A percentile compares a stretch with the other conserved stretches of the same genome.
phyloP scores from a whole-genome alignment of 805 yeast genomes.

The Barnettozyma californica region DNA sequence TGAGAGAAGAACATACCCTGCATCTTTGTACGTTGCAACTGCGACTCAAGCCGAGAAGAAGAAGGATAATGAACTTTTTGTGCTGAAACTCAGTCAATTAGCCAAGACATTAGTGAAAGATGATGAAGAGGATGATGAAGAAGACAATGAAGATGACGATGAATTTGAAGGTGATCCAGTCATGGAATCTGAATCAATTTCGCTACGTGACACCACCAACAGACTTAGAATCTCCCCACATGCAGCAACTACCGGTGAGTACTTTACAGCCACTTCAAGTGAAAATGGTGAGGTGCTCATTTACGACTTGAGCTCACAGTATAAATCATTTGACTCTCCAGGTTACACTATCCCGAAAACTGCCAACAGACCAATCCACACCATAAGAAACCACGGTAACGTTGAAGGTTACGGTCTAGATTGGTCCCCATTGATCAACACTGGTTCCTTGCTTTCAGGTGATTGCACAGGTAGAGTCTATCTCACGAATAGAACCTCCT shows the following conservation, averaged over 20 bases:
- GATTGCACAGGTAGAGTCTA: conserved; percentile 82
- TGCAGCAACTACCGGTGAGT: conserved; percentile 68
- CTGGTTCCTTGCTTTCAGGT: conserved; percentile 84
- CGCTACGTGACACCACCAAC: conserved; percentile 80
- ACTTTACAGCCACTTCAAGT: conserved; percentile 79
- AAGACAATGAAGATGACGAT: conserved; percentile 68
- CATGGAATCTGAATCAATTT: conserved; percentile 76
- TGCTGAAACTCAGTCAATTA: conserved; percentile 77
- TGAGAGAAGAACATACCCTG: conserved; percentile 88
- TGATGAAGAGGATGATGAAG: conserved; percentile 70
- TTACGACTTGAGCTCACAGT: conserved; percentile 75
- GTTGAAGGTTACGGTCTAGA: conserved; percentile 98
- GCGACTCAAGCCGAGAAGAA: conserved; percentile 90
- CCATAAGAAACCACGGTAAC: conserved; percentile 79
- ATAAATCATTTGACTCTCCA: conserved; percentile 81
- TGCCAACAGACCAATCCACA: conserved; percentile 75
- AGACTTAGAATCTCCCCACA: conserved; percentile 82
- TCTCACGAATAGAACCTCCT: conserved; percentile 69
- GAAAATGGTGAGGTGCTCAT: conserved; percentile 88
- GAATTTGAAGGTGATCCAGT: conserved; percentile 76
- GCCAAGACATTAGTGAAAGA: conserved; percentile 84
- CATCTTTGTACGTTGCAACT: conserved; percentile 76
- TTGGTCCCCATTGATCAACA: conserved; percentile 83
- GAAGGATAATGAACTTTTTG: conserved; percentile 83
- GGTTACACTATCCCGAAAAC: conserved; percentile 77